A percentile compares a stretch with the other conserved stretches of the same genome.
phyloP scores from a whole-genome alignment of 2,329 filamentous ascomycete genomes.

The Microascus cirrosus region DNA sequence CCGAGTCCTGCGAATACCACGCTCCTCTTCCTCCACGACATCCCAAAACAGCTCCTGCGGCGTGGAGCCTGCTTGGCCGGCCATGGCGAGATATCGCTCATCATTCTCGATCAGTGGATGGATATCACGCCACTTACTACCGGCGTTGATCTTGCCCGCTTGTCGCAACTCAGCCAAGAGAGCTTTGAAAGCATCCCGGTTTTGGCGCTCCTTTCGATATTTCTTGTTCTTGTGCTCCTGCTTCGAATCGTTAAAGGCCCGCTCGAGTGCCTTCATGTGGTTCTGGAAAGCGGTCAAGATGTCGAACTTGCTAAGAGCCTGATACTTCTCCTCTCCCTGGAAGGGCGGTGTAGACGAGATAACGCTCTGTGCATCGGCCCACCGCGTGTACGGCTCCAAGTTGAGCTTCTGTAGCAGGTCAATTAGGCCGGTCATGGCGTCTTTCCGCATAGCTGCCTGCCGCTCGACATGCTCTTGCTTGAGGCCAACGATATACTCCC shows the following conservation, averaged over 20 bases:
- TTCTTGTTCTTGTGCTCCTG: constrained; percentile 80
- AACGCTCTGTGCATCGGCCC: constrained; percentile 78
- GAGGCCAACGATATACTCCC: constrained; percentile 81
- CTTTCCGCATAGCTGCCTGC: constrained; percentile 61
- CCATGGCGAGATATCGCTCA: constrained; percentile 69
- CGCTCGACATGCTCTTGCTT: constrained; percentile 71
- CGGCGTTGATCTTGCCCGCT: constrained; percentile 76
- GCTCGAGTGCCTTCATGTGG: constrained; percentile 87
- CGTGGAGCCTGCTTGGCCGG: constrained; percentile 73
- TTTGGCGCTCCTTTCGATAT: constrained; percentile 72
- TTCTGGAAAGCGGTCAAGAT: constrained; percentile 88
- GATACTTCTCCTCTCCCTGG: constrained; percentile 74
- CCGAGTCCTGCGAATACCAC: constrained; percentile 65
- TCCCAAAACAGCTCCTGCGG: constrained; percentile 96
- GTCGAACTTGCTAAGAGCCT: constrained; percentile 76
- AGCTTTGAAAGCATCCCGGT: constrained; percentile 67
- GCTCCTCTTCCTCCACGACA: constrained; percentile 84
- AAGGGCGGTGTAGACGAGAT: constrained; percentile 71
- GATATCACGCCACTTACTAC: constrained; percentile 81
- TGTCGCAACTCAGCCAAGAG: constrained; percentile 65
- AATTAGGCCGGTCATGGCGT: constrained; percentile 74
- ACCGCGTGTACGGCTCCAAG: constrained; percentile 86
- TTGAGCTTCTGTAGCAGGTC: constrained; percentile 68
- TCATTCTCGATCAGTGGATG: constrained; percentile 67
- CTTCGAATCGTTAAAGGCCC: constrained; percentile 79